Percentiles rank a stretch among this genome's conserved stretches.
These are phyloP conservation scores for Lotus japonicus DNA, from an alignment of 306 rosid species.

Conservation along the genomic window DNA sequence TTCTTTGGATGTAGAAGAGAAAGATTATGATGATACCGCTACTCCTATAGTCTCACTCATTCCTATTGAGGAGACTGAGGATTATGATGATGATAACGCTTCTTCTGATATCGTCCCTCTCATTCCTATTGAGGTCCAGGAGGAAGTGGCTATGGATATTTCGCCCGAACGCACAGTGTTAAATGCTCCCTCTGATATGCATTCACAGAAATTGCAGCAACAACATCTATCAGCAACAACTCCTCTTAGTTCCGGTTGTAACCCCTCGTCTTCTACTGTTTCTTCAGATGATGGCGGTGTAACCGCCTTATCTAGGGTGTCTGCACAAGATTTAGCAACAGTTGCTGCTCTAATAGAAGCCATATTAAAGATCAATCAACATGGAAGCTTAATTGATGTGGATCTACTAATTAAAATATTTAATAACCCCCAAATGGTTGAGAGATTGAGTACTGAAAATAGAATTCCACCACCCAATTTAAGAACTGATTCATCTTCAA, in stretches of 20 bases:
- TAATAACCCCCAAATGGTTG: conserved; percentile 52
- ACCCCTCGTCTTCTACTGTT: not conserved
- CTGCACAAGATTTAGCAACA: conserved; percentile 36
- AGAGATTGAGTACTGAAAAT: conserved; percentile 34
- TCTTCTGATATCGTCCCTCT: no score
- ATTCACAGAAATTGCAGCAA: conserved; percentile 19
- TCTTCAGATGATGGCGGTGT: not conserved
- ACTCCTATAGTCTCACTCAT: conserved; percentile 51
- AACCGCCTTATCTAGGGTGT: conserved; percentile 22
- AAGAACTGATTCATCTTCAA: conserved; percentile 22
- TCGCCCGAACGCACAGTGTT: conserved; percentile 15
- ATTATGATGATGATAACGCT: no score
- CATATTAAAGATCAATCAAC: no score
- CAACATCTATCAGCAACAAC: not conserved
- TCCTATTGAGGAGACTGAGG: conserved; percentile 63
- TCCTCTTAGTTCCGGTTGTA: not conserved
- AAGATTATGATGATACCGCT: conserved; percentile 36
- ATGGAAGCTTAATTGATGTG: conserved; percentile 50
- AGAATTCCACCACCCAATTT: not conserved
- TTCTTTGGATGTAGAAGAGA: conserved; percentile 39
- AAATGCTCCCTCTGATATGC: conserved; percentile 9
- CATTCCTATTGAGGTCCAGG: no score
- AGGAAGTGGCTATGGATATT: not conserved
- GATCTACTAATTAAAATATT: conserved; percentile 54
- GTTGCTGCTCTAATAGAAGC: conserved; percentile 43